Conservation (phyloP, 768 basidiomycete genomes). For the Boletus insuetus region DNA sequence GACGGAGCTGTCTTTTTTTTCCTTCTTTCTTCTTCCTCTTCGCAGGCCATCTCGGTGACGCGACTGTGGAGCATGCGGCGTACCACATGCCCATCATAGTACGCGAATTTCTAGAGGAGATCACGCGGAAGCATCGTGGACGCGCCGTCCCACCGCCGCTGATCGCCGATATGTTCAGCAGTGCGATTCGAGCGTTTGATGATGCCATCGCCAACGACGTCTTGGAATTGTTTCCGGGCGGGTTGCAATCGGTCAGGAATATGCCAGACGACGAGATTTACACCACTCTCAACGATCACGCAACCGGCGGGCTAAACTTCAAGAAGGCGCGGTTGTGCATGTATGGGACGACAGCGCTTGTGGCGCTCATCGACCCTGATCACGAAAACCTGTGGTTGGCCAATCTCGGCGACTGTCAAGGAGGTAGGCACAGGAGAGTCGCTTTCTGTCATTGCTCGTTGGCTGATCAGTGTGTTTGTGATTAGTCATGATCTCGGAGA, state of each 20-base stretch:
- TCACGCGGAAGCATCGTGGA: constrained; percentile 35
- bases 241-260: constrained; percentile 45
- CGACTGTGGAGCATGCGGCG: constrained; percentile 66
- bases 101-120: constrained; percentile 52
- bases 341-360: constrained; percentile 76
- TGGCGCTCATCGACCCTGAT: constrained; percentile 69
- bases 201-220: constrained; percentile 67
- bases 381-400: constrained; percentile 74
- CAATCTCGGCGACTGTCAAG: constrained; percentile 79
- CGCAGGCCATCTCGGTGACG: constrained; percentile 65
- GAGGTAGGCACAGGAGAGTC: constrained; percentile 43
- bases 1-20: background rate
- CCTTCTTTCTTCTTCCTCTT: background rate
- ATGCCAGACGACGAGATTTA: constrained; percentile 58
- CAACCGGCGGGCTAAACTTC: constrained; percentile 56
- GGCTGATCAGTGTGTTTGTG: constrained; percentile 16
- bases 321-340: constrained; percentile 67
- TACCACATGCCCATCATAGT: constrained; percentile 68
- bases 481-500: constrained; percentile 51
- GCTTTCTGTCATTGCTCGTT: background rate
- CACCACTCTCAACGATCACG: constrained; percentile 61
- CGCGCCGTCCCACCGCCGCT: constrained; percentile 43
- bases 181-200: constrained; percentile 60
- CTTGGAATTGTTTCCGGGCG: constrained; percentile 56
- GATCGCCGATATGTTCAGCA: constrained; percentile 55